Evolutionary conservation across 306 rosid species (phyloP), one percentile per base, ranked within the genome.

Genomic region (Arachis hypogaea): DNA sequence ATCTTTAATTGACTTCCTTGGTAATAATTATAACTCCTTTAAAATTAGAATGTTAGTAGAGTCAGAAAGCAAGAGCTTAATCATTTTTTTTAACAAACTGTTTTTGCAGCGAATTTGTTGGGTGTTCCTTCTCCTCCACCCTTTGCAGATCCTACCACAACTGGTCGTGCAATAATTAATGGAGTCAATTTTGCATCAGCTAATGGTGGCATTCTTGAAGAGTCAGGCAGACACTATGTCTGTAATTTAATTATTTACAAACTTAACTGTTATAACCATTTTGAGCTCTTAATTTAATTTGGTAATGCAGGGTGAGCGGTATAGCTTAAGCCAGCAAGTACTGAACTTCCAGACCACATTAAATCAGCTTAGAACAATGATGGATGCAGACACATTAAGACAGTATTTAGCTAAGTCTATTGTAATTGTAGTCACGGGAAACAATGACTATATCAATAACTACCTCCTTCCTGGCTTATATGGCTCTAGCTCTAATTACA

Each of bases 151-250:
- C 92, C 94, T 6, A 49, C 71, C 7, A 70, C 88, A 2, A 11
- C 3, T 2, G 94, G 97, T 50, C 6, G 45, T 10, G 82, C n/a
- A 65, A 77, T 88, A 18, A 80, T 76, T 16, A 49, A 74, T 18
- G 98, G 98, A 28, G 96, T 93, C 59, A 91, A 91, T 63, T 93
- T 75, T 75, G 98, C 94, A 56, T 93, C 98, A 2, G 96, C 90
- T 18, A 85, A 92, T 29, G 81, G 71, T 16, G 97, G 98, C 68
- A 91, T 93, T 58, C 92, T 93, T 40, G 93, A 87, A 4, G 92
- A 89, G 11, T 82, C 92, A 8, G 98, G 98, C 71, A 79, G 64
- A 52, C 85, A 86, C 82, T 93, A 71, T 11, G 98, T 93, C 86
- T 60, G 30, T 22, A 33, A 33, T 33, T 33, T 33, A 33, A 2